Conservation (phyloP, 2,329 filamentous ascomycete genomes). For the Cladobotryum mycophilum region DNA sequence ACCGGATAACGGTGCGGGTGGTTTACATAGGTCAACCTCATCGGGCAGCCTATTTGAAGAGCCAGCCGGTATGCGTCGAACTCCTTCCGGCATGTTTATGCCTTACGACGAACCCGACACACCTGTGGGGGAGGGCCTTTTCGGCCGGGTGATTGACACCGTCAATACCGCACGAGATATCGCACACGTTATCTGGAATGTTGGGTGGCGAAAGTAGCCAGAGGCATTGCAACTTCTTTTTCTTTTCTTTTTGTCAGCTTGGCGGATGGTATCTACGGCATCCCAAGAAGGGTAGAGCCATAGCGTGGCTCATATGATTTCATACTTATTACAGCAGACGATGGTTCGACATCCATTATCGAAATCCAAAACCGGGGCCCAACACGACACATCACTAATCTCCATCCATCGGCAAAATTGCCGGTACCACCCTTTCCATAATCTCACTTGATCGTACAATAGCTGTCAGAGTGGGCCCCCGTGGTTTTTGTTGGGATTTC, state of each 20-base stretch:
- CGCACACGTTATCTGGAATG: constrained; percentile 66
- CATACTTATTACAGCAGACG: neutral
- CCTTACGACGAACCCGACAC: constrained; percentile 70
- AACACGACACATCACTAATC: constrained; percentile 5
- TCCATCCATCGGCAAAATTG: neutral
- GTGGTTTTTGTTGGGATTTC: neutral
- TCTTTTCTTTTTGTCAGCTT: neutral
- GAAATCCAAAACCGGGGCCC: constrained; percentile 5
- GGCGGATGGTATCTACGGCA: neutral
- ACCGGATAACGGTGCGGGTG: constrained; percentile 19
- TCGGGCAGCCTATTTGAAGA: constrained; percentile 44
- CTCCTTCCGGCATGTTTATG: constrained; percentile 86
- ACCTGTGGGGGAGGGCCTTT: constrained; percentile 55
- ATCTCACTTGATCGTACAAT: neutral
- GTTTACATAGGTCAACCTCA: constrained; percentile 43
- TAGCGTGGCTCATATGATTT: constrained; percentile 2
- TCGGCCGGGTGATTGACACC: constrained; percentile 77
- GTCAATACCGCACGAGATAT: constrained; percentile 67
- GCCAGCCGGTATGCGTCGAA: constrained; percentile 63
- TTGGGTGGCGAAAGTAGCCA: constrained; percentile 53
- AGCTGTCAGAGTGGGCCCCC: neutral
- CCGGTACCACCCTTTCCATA: constrained; percentile 2
- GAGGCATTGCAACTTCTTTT: neutral
- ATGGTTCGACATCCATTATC: neutral
- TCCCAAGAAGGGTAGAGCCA: constrained; percentile 1